Base-by-base conservation (phyloP, 768 basidiomycete genomes). In the Piloderma croceum region DNA sequence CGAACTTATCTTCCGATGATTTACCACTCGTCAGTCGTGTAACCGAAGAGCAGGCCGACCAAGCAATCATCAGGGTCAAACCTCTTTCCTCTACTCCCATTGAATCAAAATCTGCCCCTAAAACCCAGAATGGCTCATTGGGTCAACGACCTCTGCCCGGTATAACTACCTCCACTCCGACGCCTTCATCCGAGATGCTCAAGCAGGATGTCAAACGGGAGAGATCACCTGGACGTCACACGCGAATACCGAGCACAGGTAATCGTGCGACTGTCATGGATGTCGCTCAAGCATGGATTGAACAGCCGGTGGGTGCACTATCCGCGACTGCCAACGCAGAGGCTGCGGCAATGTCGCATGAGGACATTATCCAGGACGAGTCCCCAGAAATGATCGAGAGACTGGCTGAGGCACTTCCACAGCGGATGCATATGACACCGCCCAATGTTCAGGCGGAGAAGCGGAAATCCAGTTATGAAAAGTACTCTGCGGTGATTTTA, bases 251-350 rank as follows among this genome's bases (percentile, higher is more conserved):
- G 4, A 84, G 76, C 51, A 74, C 82, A 5, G 82, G 83, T 12
- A 77, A 74, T 38, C 67, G 87, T 44, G 76, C 81, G 15, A 76
- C 78, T 11, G 83, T 79, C 18, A 88, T 89, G 86, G 83, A 89
- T 31, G 76, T 89, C 9, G 83, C 83, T 3, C 81, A 80, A 54
- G 72, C 74, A 7, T 55, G 86, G 39, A 66, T 56, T 24, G 67
- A 73, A 42, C 61, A 56, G 5, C 53, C 53, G 5, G 42, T 35
- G n/a, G 33, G 29, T 19, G 33, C 33, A n/a, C 40, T 36, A 35
- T 29, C 29, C 39, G 9, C 34, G 23, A 38, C 19, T 25, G 12
- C 27, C 43, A 23, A 15, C 12, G 10, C 27, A 38, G n/a, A n/a
- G n/a, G n/a, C n/a, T n/a, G n/a, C n/a, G n/a, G n/a, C n/a, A n/a